phyloP scores from a whole-genome alignment of 2,329 filamentous ascomycete species.

The Coleophoma crateriformis region DNA sequence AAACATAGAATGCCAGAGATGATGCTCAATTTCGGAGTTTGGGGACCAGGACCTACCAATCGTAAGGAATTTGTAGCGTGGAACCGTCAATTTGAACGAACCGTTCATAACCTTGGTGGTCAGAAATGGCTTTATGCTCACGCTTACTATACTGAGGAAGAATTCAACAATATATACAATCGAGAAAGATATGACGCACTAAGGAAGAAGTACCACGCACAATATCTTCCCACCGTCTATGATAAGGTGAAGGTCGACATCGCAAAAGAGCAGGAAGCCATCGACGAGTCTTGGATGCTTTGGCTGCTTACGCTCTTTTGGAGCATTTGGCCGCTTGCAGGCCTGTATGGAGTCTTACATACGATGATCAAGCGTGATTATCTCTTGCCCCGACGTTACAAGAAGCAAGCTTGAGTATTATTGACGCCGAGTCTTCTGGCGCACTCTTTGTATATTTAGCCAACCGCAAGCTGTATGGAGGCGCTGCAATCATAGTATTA shows the following conservation, averaged over 20 bases:
- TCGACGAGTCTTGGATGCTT: conserved; percentile 26
- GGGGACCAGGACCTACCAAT: conserved; percentile 65
- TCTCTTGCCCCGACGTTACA: conserved; percentile 10
- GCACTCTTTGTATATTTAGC: too few relatives aligned
- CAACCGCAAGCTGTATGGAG: too few relatives aligned
- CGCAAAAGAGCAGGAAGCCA: conserved; percentile 21
- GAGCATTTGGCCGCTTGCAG: conserved; percentile 24
- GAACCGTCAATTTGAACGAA: conserved; percentile 67
- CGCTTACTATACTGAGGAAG: conserved; percentile 68
- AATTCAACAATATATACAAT: conserved; percentile 63
- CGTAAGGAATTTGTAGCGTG: conserved; percentile 52
- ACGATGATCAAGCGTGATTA: conserved; percentile 20
- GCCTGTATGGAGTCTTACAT: conserved; percentile 22
- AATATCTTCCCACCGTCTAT: conserved; percentile 62
- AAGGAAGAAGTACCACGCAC: conserved; percentile 56
- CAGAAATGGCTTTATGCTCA: conserved; percentile 86
- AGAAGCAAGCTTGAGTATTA: neutral
- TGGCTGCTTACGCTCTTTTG: conserved; percentile 22
- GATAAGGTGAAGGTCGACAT: conserved; percentile 61
- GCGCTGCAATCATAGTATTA: too few relatives aligned
- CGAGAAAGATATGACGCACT: conserved; percentile 54
- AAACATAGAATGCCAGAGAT: conserved; percentile 28
- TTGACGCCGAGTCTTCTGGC: too few relatives aligned
- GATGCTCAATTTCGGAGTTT: conserved; percentile 65
- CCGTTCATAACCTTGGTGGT: conserved; percentile 63